Evolutionary conservation across 1,139 yeast genomes (phyloP).

Genomic region (Suhomyces kunorum): DNA sequence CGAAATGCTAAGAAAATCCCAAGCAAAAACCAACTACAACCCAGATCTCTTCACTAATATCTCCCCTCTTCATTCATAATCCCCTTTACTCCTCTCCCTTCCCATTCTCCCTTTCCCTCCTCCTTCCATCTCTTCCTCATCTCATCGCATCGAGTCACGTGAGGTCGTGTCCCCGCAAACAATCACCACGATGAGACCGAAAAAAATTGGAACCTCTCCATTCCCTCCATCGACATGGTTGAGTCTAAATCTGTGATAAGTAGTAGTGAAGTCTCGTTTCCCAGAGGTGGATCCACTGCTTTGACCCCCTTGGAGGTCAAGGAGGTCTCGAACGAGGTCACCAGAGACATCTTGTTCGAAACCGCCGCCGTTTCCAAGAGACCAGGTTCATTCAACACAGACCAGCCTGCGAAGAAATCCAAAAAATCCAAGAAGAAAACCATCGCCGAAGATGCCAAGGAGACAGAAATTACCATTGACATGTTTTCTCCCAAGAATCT

Average conservation of each 20-base stretch:
- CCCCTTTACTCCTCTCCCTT: not conserved
- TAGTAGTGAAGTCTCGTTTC: slow-evolving; percentile 73
- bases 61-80: not conserved
- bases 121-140: not conserved
- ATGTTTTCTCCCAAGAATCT: slow-evolving; percentile 61
- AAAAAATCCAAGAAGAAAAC: slow-evolving; percentile 37
- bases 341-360: slow-evolving; percentile 79
- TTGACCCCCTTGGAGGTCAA: slow-evolving; percentile 88
- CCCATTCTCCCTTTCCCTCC: not conserved
- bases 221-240: slow-evolving; percentile 10
- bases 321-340: slow-evolving; percentile 90
- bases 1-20: too few species aligned
- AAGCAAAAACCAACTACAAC: too few species aligned
- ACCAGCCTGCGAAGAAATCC: slow-evolving; percentile 28
- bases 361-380: slow-evolving; percentile 38
- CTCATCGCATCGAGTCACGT: slow-evolving; percentile 7
- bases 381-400: slow-evolving; percentile 26
- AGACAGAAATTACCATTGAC: slow-evolving; percentile 49
- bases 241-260: slow-evolving; percentile 24
- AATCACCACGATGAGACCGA: slow-evolving; percentile 11
- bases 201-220: slow-evolving; percentile 11
- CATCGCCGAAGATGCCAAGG: slow-evolving; percentile 24
- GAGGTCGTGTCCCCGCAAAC: slow-evolving; percentile 9
- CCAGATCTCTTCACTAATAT: too few species aligned
- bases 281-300: slow-evolving; percentile 91